These are phyloP conservation scores for Trematosphaeria pertusa DNA, from an alignment of 2,329 filamentous ascomycete genomes.

Conservation along the genomic window DNA sequence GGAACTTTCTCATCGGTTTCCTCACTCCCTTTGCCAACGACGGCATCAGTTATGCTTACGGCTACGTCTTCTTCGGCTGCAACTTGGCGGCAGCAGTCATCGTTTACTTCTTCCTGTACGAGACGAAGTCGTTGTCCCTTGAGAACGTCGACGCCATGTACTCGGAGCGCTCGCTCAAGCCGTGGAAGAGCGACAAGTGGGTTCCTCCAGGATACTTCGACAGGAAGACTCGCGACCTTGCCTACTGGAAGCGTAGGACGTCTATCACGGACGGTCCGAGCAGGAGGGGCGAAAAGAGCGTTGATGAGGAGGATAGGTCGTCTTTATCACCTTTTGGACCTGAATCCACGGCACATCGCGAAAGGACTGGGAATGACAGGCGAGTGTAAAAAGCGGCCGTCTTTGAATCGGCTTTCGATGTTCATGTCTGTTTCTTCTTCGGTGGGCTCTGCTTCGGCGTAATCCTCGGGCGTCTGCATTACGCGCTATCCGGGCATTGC, in stretches of 20 bases:
- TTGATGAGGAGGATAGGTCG: too few relatives aligned
- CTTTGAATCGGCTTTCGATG: too few relatives aligned
- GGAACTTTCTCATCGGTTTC: slow-evolving; percentile 49
- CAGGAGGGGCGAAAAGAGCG: too few relatives aligned
- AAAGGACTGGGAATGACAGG: too few relatives aligned
- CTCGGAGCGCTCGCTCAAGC: slow-evolving; percentile 33
- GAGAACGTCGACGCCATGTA: slow-evolving; percentile 47
- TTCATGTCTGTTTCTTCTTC: too few relatives aligned
- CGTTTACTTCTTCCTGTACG: slow-evolving; percentile 46
- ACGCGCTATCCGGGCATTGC: too few relatives aligned
- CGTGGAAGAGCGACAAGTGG: slow-evolving; percentile 43
- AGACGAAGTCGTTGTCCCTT: slow-evolving; percentile 43
- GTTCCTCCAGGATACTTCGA: slow-evolving; percentile 40
- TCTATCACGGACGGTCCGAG: slow-evolving; percentile 30
- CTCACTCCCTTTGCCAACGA: slow-evolving; percentile 43
- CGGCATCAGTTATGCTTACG: slow-evolving; percentile 42
- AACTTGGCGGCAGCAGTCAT: slow-evolving; percentile 38
- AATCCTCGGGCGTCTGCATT: too few relatives aligned
- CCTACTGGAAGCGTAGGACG: slow-evolving; percentile 34
- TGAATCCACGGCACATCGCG: neutral
- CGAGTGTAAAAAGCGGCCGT: too few relatives aligned
- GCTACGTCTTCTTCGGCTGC: slow-evolving; percentile 46
- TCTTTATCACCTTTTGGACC: too few relatives aligned
- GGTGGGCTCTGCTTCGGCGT: too few relatives aligned
- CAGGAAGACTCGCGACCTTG: slow-evolving; percentile 35